Base-by-base conservation (phyloP, 257 asterid genomes). In the Schizonepeta tenuifolia region DNA sequence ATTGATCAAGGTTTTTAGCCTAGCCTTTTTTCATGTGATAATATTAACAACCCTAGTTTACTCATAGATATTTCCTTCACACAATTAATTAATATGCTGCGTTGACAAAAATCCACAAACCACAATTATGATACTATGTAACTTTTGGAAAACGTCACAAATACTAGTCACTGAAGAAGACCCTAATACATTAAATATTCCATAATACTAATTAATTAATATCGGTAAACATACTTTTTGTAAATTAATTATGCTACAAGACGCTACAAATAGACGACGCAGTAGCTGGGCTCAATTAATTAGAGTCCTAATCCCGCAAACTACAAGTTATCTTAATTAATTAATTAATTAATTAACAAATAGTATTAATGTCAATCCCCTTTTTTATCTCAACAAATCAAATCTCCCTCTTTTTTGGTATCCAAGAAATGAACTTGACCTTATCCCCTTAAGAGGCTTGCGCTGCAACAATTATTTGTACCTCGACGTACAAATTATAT, bases 351-450 rank as follows among this genome's bases (percentile, higher is more conserved):
- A n/a, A n/a, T n/a, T n/a, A n/a, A n/a, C n/a, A n/a, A n/a, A n/a
- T n/a, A n/a, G n/a, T 38, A 65, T 60, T 50, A 62, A 21, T 10
- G 94, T 86, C 87, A 87, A 87, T 85, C 77, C 80, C 83, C 69
- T 31, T 64, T 31, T 64, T 53, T 55, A 51, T 38, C 33, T 73
- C 72, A 89, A 82, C 90, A 74, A 85, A 84, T 63, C 85, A 88
- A 78, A 38, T 38, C 3, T 75, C 79, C 65, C 75, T 8, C 22
- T 51, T 75, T 66, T 75, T 67, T 36, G 79, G 82, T 71, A 81
- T 84, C 88, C 91, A 77, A 83, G 73, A 80, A 80, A 74, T 77
- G 75, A 81, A 84, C 88, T 79, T 80, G 26, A 20, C 53, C 80
- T 75, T 60, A 74, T 79, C 83, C 47, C 70, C 84, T 76, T 56